Evolutionary conservation across 2,329 filamentous ascomycete genomes (phyloP).

Genomic region (Colletotrichum spinosum): DNA sequence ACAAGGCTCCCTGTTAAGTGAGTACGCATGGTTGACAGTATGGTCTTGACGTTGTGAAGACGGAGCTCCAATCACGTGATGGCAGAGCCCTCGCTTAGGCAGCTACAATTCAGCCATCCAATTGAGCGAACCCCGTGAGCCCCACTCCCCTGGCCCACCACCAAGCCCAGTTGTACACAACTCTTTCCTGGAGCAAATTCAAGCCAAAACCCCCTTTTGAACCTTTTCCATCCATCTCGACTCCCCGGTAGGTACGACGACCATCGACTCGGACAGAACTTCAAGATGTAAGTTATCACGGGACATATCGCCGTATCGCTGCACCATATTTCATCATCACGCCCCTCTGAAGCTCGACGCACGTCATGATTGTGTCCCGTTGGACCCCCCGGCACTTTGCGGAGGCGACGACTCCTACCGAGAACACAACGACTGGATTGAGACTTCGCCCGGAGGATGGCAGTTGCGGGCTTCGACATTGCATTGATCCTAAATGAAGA

Average conservation of each 20-base stretch:
- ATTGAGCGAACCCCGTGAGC: conserved; percentile 39
- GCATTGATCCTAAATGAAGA: no score
- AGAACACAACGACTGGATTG: conserved; percentile 17
- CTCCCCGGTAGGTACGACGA: conserved; percentile 47
- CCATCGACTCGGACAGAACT: conserved; percentile 50
- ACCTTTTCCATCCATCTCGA: conserved; percentile 46
- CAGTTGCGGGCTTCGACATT: no score
- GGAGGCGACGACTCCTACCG: conserved; percentile 7
- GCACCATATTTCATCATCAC: conserved; percentile 15
- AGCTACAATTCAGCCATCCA: background rate
- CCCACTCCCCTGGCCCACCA: conserved; percentile 57
- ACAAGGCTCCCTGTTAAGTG: no score
- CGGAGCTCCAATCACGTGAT: no score
- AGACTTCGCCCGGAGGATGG: conserved; percentile 7
- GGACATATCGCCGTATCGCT: conserved; percentile 15
- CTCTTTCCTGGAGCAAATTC: conserved; percentile 49
- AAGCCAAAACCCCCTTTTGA: conserved; percentile 50
- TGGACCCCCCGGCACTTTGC: conserved; percentile 12
- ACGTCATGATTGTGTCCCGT: conserved; percentile 1
- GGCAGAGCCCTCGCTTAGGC: conserved; percentile 55
- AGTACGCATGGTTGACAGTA: no score
- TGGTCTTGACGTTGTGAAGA: background rate
- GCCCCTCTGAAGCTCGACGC: no score
- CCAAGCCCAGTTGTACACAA: conserved; percentile 43
- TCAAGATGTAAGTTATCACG: conserved; percentile 53